A percentile compares a stretch with the other conserved stretches of the same genome.
Conservation (phyloP, 345 rosid genomes). For the Citrus sinensis region DNA sequence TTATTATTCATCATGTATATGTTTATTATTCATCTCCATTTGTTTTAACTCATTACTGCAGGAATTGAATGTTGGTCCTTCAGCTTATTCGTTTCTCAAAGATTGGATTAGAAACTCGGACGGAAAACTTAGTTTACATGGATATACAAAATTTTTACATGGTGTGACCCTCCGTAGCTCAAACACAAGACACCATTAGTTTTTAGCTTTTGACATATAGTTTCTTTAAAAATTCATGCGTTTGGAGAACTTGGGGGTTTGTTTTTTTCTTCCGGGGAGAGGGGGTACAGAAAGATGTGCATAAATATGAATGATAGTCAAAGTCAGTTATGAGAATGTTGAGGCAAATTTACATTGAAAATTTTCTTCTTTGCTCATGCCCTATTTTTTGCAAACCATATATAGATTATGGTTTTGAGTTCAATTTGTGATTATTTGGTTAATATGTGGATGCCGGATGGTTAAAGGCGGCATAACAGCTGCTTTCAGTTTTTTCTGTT, state of each 20-base stretch:
- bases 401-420: slow-evolving; percentile 10
- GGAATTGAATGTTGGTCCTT: slow-evolving; percentile 82
- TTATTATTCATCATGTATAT: not conserved
- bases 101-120: slow-evolving; percentile 83
- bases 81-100: slow-evolving; percentile 64
- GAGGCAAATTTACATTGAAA: slow-evolving; percentile 13
- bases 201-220: slow-evolving; percentile 23
- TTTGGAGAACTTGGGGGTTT: slow-evolving; percentile 9
- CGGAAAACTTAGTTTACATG: slow-evolving; percentile 81
- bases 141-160: slow-evolving; percentile 78
- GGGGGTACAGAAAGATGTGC: slow-evolving; percentile 31
- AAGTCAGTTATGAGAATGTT: slow-evolving; percentile 15
- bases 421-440: slow-evolving; percentile 21
- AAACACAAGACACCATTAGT: slow-evolving; percentile 70
- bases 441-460: not conserved
- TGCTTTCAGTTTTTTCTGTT: not conserved
- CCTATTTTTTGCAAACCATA: slow-evolving; percentile 10
- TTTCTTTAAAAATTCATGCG: slow-evolving; percentile 1
- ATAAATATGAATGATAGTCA: slow-evolving; percentile 23
- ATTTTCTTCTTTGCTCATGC: slow-evolving; percentile 1
- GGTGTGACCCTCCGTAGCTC: slow-evolving; percentile 76
- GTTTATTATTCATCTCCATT: not conserved
- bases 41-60: slow-evolving; percentile 24
- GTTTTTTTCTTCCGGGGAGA: not conserved
- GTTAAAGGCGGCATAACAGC: not conserved